Percentiles rank a stretch among this genome's conserved stretches.
phyloP scores from a whole-genome alignment of 345 rosid species.

The Eucalyptus viminalis region DNA sequence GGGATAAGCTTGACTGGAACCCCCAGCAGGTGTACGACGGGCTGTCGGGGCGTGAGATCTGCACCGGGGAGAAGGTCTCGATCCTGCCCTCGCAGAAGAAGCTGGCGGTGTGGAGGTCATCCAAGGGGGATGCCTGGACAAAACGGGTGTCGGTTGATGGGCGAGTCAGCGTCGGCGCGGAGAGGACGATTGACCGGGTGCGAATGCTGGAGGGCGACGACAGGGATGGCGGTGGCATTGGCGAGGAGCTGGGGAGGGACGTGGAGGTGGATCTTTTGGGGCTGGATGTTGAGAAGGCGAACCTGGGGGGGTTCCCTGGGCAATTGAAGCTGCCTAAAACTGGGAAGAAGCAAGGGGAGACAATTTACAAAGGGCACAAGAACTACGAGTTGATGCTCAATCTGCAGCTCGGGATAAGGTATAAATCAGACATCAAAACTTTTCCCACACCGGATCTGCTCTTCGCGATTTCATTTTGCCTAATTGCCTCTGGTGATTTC shows the following conservation, averaged over 20 bases:
- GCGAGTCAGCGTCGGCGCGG: constrained; percentile 70
- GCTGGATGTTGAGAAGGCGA: constrained; percentile 19
- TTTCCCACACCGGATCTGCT: background rate
- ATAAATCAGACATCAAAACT: background rate
- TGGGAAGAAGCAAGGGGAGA: constrained; percentile 75
- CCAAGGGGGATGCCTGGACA: constrained; percentile 36
- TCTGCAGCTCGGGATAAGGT: constrained; percentile 45
- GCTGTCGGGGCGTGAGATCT: constrained; percentile 19
- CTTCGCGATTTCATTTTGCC: background rate
- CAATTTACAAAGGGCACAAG: constrained; percentile 80
- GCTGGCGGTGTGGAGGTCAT: constrained; percentile 64
- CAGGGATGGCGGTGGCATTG: background rate
- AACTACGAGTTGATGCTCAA: constrained; percentile 96
- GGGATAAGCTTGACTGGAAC: constrained; percentile 44
- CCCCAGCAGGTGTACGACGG: constrained; percentile 46
- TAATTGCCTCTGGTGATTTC: background rate
- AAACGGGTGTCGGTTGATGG: constrained; percentile 78
- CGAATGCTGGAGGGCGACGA: constrained; percentile 46
- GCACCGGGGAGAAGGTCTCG: constrained; percentile 56
- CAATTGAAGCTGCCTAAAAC: constrained; percentile 59
- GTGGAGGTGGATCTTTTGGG: constrained; percentile 32
- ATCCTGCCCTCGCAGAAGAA: constrained; percentile 83
- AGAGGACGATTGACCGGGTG: constrained; percentile 61
- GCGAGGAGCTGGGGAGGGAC: background rate
- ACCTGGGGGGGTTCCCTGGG: background rate